Base-by-base conservation (phyloP, 495 filamentous ascomycete genomes). In the Talaromyces wortmannii region DNA sequence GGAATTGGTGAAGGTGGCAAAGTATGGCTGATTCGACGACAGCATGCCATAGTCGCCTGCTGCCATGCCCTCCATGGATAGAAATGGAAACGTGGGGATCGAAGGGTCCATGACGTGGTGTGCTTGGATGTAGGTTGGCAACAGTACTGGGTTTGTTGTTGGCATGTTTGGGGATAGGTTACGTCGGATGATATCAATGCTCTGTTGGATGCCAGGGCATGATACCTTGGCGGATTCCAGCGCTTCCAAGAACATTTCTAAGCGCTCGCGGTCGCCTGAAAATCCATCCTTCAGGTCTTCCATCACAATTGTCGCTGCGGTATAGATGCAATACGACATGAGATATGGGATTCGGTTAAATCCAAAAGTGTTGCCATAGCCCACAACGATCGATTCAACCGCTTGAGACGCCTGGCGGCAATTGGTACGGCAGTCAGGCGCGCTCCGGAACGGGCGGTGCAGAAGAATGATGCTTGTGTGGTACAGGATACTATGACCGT, bases 321-420 rank as follows among this genome's bases (percentile, higher is more conserved):
- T 60, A 32, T 60, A 60, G 2, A 50, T 57, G 32, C 55, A 57
- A 23, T 60, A 60, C 29, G 53, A 57, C 44, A 57, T 60, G 48
- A 60, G 40, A 42, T 60, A 60, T 16, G 58, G 57, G 31, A 60
- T 60, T 45, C 57, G 58, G 42, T 40, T 31, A 45, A 53, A 60
- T 29, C 58, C 58, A 54, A 60, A 57, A 8, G 58, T 60, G 13
- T 55, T 18, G 33, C 55, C 50, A 44, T 57, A 57, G 36, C 53
- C 42, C 49, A 57, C n/a, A 6, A 60, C 36, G 17, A 60, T 31
- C 6, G 53, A 18, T 16, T 60, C 51, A 52, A 60, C 57, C 1
- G 58, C 55, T 7, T 50, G 47, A 5, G 55, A 57, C 5, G 58
- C 58, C 29, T 49, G 51, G 2, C 36, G 36, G 36, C 36, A 40